phyloP scores from a whole-genome alignment of 192 early-diverging fungal genomes.

The Coemansia sp. region DNA sequence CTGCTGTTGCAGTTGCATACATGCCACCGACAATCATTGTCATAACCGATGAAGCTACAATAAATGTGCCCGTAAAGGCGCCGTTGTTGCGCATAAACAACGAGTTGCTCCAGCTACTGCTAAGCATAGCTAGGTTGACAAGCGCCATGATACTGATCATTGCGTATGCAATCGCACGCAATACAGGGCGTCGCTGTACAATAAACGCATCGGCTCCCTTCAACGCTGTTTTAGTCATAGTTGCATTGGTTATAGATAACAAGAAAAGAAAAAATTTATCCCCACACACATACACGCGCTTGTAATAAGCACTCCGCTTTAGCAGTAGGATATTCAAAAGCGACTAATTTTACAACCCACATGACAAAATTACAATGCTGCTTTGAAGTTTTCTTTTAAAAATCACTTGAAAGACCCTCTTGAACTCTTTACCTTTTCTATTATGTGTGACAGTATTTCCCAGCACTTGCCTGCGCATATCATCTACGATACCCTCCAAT shows the following conservation, averaged over 20 bases:
- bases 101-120: slow-evolving; percentile 43
- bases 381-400: too few relatives aligned
- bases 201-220: slow-evolving; percentile 45
- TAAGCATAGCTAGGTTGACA: slow-evolving; percentile 34
- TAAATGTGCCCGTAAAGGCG: slow-evolving; percentile 26
- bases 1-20: slow-evolving; percentile 18
- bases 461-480: too few relatives aligned
- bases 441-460: too few relatives aligned
- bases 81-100: slow-evolving; percentile 49
- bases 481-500: too few relatives aligned
- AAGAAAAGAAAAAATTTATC: too few relatives aligned
- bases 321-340: too few relatives aligned
- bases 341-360: too few relatives aligned
- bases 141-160: slow-evolving; percentile 30
- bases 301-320: too few relatives aligned
- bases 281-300: too few relatives aligned
- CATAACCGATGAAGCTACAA: slow-evolving; percentile 17
- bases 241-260: background rate
- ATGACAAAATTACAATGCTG: too few relatives aligned
- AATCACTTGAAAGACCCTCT: too few relatives aligned
- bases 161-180: slow-evolving; percentile 22
- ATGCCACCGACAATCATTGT: slow-evolving; percentile 26
- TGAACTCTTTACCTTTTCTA: too few relatives aligned
- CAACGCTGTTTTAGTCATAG: slow-evolving; percentile 32
- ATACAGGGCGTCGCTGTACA: slow-evolving; percentile 23